Base-by-base conservation (phyloP, 345 rosid genomes). In the Raphanus raphanistrum region DNA sequence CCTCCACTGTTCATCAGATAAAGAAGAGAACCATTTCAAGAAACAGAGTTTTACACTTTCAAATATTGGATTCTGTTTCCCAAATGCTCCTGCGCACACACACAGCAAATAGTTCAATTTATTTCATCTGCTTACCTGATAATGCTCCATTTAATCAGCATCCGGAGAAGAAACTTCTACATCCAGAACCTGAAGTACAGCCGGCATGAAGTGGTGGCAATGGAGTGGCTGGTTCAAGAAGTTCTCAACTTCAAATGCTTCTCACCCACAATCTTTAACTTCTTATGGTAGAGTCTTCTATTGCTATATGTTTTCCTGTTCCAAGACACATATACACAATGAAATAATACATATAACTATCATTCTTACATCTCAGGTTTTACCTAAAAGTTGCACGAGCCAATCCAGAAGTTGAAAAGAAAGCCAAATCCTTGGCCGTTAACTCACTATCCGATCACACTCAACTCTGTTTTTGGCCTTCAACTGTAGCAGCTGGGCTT, bases 191-290 rank as follows among this genome's bases (percentile, higher is more conserved):
- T 80, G 63, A 82, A 59, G 66, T 90, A 86, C 81, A 84, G 88
- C 83, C 80, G 90, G 77, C 77, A 76, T 31, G 97, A 94, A 86
- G 97, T 94, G 33, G 95, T 92, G 59, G 97, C 97, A 78, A 92
- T 94, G 98, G 98, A 92, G 71, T 94, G 98, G 98, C 76, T 94
- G 80, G 90, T 94, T 73, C 96, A 88, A 82, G 95, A 94, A 87
- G 90, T 90, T 66, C 97, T 94, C 77, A 79, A 79, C 82, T 92
- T 92, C 74, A 90, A 84, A 62, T 94, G 95, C 82, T 86, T 86
- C 82, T 66, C 88, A 69, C 95, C 97, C 41, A 88, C 98, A 17
- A 77, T 86, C 73, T 86, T 84, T 79, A 92, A 86, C 82, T 94
- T 94, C 82, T 81, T 94, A 71, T 86, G 97, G 97, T 88, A 85